Base-by-base conservation (phyloP, 345 rosid genomes). In the Corchorus olitorius region DNA sequence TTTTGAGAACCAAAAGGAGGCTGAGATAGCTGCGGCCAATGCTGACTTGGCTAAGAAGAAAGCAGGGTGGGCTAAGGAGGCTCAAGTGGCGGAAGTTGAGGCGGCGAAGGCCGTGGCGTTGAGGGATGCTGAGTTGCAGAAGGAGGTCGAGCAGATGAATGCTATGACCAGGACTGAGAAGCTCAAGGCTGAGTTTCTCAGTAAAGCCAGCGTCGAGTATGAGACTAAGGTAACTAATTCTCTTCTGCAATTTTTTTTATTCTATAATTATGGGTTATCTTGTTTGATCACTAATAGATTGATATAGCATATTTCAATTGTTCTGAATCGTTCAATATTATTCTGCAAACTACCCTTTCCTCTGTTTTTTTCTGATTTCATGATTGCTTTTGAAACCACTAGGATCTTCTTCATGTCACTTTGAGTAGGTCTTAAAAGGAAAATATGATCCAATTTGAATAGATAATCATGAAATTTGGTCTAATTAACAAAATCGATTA, bases 171-270 rank as follows among this genome's bases (percentile, higher is more conserved):
- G 56, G 7, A 91, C 87, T 0, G 93, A 93, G 89, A 91, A 87
- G 76, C 93, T 93, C 17, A 93, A 86, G 83, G 98, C 97, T 2
- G 92, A 91, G 82, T 80, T 84, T 39, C 85, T 91, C 54, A 89
- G 90, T 59, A 84, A 86, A 76, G 91, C 97, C 1, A 93, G 85
- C n/a, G 96, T 91, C 43, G 97, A 91, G 76, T 93, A 91, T 75
- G 94, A 89, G 74, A 88, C 92, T 33, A 86, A 84, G 92, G 91
- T 88, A 67, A 45, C 6, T 41, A 20, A 61, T 61, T 45, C 8
- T 45, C 9, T 45, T 45, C 10, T 5, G 48, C 10, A 45, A 45
- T 45, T 45, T 45, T 45, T 9, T 45, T 5, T 43, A 8, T 43
- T 43, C 8, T 41, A 4, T 41, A 4, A 7, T 41, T 41, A 0